Conservation (phyloP, 169 alveolate genomes). For the Amoebophrya sp. region DNA sequence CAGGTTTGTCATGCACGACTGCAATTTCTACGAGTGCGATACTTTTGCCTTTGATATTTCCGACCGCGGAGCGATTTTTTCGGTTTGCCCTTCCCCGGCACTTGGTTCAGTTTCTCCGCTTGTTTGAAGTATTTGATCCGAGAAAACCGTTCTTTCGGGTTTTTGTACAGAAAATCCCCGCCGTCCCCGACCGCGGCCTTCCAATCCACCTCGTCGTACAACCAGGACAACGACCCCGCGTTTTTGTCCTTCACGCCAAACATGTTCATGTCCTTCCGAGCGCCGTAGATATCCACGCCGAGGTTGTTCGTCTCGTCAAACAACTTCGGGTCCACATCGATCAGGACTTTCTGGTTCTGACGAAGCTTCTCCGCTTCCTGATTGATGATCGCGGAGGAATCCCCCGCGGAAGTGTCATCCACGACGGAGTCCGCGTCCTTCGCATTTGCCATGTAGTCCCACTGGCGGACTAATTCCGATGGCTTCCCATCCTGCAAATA, state of each 20-base stretch:
- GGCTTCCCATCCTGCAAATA: background rate
- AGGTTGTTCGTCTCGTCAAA: slow-evolving; percentile 11
- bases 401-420: background rate
- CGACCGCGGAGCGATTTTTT: too few species aligned
- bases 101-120: too few species aligned
- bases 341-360: too few species aligned
- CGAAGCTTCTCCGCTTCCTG: background rate
- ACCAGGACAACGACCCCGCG: background rate
- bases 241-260: background rate
- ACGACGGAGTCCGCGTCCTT: background rate
- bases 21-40: background rate
- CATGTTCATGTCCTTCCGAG: background rate
- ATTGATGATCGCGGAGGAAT: too few species aligned
- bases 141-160: background rate
- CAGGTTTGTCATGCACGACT: too few species aligned
- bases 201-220: background rate
- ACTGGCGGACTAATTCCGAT: background rate
- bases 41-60: background rate
- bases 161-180: background rate
- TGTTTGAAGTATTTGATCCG: background rate
- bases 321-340: background rate
- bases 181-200: slow-evolving; percentile 10
- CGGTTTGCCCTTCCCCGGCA: too few species aligned
- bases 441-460: background rate
- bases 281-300: background rate